These are phyloP conservation scores for Phalaenopsis hybrid DNA, from an alignment of 116 monocot genomes.

Conservation along the genomic window DNA sequence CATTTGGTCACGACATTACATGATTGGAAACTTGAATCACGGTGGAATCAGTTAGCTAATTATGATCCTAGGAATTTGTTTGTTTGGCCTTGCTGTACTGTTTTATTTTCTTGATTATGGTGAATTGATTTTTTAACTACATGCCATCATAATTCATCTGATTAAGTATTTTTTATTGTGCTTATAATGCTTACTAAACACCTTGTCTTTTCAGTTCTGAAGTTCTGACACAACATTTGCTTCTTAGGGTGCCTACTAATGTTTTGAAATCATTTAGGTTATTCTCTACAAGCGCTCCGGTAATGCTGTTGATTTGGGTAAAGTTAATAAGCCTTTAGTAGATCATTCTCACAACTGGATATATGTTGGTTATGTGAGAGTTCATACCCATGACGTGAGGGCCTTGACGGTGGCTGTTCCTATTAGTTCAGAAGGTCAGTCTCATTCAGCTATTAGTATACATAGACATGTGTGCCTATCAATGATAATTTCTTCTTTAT, in stretches of 20 bases:
- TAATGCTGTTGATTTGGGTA: slow-evolving; percentile 16
- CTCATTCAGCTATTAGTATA: slow-evolving; percentile 4
- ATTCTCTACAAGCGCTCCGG: slow-evolving; percentile 71
- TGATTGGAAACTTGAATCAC: not conserved
- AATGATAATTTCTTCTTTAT: not conserved
- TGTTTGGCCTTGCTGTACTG: not conserved
- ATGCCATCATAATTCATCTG: not conserved
- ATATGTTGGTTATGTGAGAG: slow-evolving; percentile 66
- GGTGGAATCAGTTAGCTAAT: not conserved
- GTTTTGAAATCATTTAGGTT: slow-evolving; percentile 40
- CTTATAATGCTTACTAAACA: not conserved
- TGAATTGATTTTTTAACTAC: not conserved
- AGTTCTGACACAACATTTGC: not conserved
- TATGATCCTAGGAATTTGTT: not conserved
- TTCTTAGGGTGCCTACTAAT: slow-evolving; percentile 3
- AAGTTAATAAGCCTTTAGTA: slow-evolving; percentile 15
- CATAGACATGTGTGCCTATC: not conserved
- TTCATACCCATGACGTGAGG: slow-evolving; percentile 88
- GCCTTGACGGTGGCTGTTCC: slow-evolving; percentile 83
- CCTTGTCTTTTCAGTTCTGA: not conserved
- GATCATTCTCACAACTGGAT: slow-evolving; percentile 56
- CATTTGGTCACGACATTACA: not conserved
- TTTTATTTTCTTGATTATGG: not conserved
- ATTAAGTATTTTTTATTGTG: not conserved
- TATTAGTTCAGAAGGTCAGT: slow-evolving; percentile 65